These are phyloP conservation scores for Capronia americana DNA, from an alignment of 2,329 filamentous ascomycete genomes.

Conservation along the genomic window DNA sequence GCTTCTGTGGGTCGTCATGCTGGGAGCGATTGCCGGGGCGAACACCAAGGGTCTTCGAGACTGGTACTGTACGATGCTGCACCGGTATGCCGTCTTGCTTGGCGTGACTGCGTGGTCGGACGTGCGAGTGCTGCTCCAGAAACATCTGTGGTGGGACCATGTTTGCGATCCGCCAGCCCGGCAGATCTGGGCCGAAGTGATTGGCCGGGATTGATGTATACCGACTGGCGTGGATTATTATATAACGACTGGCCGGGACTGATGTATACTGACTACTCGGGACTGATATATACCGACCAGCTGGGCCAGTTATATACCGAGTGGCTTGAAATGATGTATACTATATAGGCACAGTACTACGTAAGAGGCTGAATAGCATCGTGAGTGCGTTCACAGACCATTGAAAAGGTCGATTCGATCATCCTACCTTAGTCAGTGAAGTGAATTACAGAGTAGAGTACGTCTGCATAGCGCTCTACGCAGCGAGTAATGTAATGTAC, in stretches of 20 bases:
- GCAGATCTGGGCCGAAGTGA: background rate
- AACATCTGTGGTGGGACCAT: background rate
- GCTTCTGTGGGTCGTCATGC: constrained; percentile 2
- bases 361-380: too few relatives aligned
- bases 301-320: too few relatives aligned
- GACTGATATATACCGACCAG: background rate
- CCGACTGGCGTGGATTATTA: accelerated
- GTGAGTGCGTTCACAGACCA: too few relatives aligned
- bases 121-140: background rate
- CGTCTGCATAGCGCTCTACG: too few relatives aligned
- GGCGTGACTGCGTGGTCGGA: background rate
- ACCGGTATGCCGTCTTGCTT: background rate
- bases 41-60: background rate
- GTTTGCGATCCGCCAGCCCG: constrained; percentile 4
- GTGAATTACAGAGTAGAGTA: too few relatives aligned
- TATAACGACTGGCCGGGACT: too few relatives aligned
- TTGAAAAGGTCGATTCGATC: too few relatives aligned
- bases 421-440: too few relatives aligned
- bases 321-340: too few relatives aligned
- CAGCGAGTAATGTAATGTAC: too few relatives aligned
- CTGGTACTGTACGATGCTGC: background rate
- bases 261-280: too few relatives aligned
- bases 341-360: too few relatives aligned
- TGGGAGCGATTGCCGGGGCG: constrained; percentile 5
- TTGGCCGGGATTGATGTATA: background rate